A percentile compares a stretch with the other conserved stretches of the same genome.
Conservation (phyloP, 2,329 filamentous ascomycete species). For the Aspergillus alliaceus region DNA sequence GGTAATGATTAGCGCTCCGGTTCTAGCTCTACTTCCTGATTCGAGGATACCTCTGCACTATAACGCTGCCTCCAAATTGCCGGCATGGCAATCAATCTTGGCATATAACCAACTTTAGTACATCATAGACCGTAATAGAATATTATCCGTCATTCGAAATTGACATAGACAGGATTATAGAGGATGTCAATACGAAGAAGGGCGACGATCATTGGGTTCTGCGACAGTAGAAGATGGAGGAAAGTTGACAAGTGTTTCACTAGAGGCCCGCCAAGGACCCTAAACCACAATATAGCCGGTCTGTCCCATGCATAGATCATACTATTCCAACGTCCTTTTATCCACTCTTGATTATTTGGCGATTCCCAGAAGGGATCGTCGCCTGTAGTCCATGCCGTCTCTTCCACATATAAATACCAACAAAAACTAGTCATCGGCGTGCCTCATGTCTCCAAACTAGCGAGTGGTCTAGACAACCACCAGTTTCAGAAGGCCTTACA, state of each 20-base stretch:
- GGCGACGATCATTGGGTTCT: not conserved
- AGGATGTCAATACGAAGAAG: not conserved
- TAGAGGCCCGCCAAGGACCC: conserved; percentile 7
- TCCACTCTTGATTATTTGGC: not conserved
- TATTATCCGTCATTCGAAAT: not conserved
- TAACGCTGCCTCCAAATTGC: not conserved
- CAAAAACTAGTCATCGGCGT: not conserved
- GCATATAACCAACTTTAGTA: not conserved
- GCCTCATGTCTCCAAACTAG: not conserved
- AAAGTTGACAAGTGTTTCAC: conserved; percentile 12
- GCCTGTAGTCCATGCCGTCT: not conserved
- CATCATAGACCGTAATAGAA: not conserved
- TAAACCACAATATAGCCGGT: conserved; percentile 8
- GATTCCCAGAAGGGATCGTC: not conserved
- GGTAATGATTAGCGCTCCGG: conserved; percentile 27
- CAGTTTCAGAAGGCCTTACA: conserved; percentile 1
- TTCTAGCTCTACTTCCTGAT: conserved; percentile 10
- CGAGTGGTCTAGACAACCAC: not conserved
- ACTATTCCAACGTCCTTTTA: not conserved
- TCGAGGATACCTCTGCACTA: conserved; percentile 12
- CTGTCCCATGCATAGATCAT: not conserved
- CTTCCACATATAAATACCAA: not conserved
- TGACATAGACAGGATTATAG: not conserved
- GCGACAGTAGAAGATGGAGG: conserved; percentile 5
- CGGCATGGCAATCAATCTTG: not conserved